Evolutionary conservation across 208 protist genomes (phyloP), one percentile per base, ranked within the genome.

Genomic region (Crithidia expoeki): DNA sequence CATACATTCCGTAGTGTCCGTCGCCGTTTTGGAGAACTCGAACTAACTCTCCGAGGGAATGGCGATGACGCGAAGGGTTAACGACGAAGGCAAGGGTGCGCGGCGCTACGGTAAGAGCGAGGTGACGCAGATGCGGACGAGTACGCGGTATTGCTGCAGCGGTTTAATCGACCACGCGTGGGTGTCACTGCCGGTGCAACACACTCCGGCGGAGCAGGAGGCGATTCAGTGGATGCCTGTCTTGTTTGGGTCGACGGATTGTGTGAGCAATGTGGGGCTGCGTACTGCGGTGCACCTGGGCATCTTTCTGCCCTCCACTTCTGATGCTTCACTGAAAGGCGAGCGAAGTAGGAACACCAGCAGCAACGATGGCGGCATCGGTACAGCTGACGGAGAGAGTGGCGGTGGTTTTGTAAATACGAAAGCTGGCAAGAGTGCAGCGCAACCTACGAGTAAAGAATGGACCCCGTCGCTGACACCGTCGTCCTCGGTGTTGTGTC

Each of bases 121-220:
- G 42, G 21, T 70, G 12, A 42, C 49, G 34, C 51, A 23, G 23
- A 49, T 64, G 21, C 63, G 67, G 32, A n/a, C 44, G 25, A 81
- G 70, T 50, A 9, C 23, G 21, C 28, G 64, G 59, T 73, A 81
- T 34, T 71, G 52, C 56, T 93, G 87, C 50, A 76, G 82, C 28
- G 84, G 78, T 10, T 69, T 93, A n/a, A 32, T 86, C 30, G 84
- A 93, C 55, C 87, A 93, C 77, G 85, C 84, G 17, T 93, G 87
- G 84, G 62, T 85, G 34, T 83, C 81, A 16, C 59, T 90, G 38
- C 81, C 79, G 7, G 77, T 93, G n/a, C 84, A 93, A 61, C 55
- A 38, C 33, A 61, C 72, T 21, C 81, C 81, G 23, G 60, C 68
- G 27, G 40, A 74, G 61, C 81, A 89, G 61, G 85, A 93, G 34